These are phyloP conservation scores for Yarrowia bubula DNA, from an alignment of 805 yeast species.

Conservation along the genomic window DNA sequence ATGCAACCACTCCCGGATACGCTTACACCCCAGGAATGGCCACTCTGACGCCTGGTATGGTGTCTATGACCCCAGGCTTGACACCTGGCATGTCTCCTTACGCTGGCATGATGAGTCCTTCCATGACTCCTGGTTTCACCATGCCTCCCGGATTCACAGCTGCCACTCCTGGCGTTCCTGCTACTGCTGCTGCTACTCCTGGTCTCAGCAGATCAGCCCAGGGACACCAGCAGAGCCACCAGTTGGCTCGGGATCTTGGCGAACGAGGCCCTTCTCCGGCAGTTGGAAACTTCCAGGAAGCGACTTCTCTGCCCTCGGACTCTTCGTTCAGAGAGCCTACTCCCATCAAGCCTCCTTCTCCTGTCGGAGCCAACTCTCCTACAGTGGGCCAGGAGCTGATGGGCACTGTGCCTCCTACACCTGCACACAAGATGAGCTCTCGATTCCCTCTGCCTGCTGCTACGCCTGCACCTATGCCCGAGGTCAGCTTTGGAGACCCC, in stretches of 20 bases:
- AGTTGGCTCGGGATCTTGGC: constrained; percentile 14
- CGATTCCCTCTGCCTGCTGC: constrained; percentile 10
- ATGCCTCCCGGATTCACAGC: constrained; percentile 3
- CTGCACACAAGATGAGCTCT: not conserved
- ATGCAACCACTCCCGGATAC: constrained; percentile 1
- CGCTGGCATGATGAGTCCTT: not conserved
- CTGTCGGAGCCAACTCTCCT: not conserved
- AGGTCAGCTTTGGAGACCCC: constrained; percentile 13
- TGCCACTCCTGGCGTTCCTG: not conserved
- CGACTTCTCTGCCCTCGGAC: not conserved
- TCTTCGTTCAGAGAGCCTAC: constrained; percentile 18
- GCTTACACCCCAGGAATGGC: not conserved
- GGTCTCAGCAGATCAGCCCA: constrained; percentile 4
- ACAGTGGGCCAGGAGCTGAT: constrained; percentile 16
- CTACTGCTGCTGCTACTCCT: not conserved
- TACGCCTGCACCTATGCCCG: constrained; percentile 23
- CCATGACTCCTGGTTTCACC: not conserved
- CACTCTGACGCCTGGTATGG: not conserved
- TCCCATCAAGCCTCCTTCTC: constrained; percentile 21
- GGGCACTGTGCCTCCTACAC: constrained; percentile 14
- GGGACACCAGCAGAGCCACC: not conserved
- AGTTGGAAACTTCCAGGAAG: constrained; percentile 2
- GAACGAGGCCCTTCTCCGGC: constrained; percentile 12
- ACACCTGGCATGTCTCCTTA: not conserved
- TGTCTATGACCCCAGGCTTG: not conserved